Base-by-base conservation (phyloP, 73 alveolate species). In the Paramecium sexaurelia region DNA sequence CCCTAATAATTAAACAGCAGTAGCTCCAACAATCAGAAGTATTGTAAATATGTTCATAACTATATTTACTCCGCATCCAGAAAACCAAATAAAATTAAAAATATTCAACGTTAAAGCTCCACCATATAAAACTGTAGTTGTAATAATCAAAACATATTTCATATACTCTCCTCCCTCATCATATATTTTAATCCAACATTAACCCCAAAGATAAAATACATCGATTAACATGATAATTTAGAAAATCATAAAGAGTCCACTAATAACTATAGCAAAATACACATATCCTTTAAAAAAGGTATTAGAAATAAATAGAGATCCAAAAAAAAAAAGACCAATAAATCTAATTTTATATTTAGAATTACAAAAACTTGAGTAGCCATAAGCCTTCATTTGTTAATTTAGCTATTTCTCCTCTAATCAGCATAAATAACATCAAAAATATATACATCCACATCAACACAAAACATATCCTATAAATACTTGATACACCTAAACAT, bases 181-280 rank as follows among this genome's bases (percentile, higher is more conserved):
- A 88, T 88, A 88, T 15, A 61, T 39, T 5, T 39, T 57, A 13
- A 68, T 88, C 94, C 94, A 88, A 32, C 51, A 22, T 67, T 68
- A 32, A 41, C 94, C 94, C 94, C 94, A 88, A n/a, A 88, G 47
- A 68, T 88, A 88, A 68, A 88, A 88, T 13, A 88, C 87, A 68
- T 88, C 94, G 15, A 88, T 47, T 24, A 88, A 37, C 94, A 88
- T 88, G 10, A 88, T 61, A 15, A 82, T 68, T 88, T 88, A 69
- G 17, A 88, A 68, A 2, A 88, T 11, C 90, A 88, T 68, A 29
- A 39, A 88, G 15, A 88, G 37, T 68, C 91, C 94, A 41, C 84
- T 45, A 24, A 88, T 17, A 69, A 69, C 73, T 24, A 75, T 75
- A n/a, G 91, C 82, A 37, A 88, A 88, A 32, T 88, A 75, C n/a